Evolutionary conservation across 805 yeast species (phyloP), one percentile per base, ranked within the genome.

Genomic region (Kurtzmaniella fragi): DNA sequence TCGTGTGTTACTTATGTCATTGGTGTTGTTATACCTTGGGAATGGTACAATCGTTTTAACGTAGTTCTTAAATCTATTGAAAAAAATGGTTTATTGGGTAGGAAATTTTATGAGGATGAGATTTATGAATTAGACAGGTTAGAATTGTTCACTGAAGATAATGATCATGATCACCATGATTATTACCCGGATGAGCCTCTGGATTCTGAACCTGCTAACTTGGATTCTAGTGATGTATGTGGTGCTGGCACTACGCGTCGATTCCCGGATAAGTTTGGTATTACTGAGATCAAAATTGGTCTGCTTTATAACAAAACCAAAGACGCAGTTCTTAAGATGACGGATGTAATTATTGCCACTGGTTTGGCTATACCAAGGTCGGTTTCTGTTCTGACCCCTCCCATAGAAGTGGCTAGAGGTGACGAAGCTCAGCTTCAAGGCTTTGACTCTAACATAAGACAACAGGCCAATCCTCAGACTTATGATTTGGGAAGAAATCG

Each of bases 11-110:
- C 82, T n/a, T 82, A 81, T 53, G 75, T 84, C 7, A 67, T 82
- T 15, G 75, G 86, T 28, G 83, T 86, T 25, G 83, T 83, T 5
- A 71, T 82, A 9, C 85, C 85, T 1, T 84, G 95, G 93, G 95
- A 85, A 57, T 87, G 95, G 91, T 73, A 84, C 44, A 84, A 83
- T 52, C 69, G 84, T 45, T 70, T 82, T 40, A 73, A 74, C 37
- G 65, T 73, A 10, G 57, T 82, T 31, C 80, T 78, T 60, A 75
- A 77, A 45, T 64, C 63, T 12, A 71, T 73, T 39, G 90, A 84
- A 49, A 77, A 78, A 32, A 81, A 79, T 42, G 86, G 91, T 6
- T 75, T 85, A 4, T 56, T 87, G 30, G 95, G 95, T 1, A 64
- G 95, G 43, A 79, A 80, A 13, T 75, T 84, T 32, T 82, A 77